Base-by-base conservation (phyloP, 2,329 filamentous ascomycete species). In the Arthrobotrys entomopaga region DNA sequence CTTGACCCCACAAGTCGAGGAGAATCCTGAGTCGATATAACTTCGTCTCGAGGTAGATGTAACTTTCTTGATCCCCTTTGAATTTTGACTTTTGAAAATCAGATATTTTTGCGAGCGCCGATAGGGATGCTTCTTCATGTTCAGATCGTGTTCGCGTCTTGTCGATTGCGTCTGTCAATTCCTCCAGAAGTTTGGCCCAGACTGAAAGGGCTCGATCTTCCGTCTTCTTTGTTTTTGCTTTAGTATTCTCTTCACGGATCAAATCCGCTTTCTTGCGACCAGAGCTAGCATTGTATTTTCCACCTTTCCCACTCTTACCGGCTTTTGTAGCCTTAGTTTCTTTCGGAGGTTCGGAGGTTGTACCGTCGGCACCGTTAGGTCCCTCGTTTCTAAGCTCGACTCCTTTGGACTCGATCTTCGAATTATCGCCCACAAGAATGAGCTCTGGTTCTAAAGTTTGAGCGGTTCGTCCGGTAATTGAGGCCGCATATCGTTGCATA, bases 401-500 rank as follows among this genome's bases (percentile, higher is more conserved):
- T 29, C 7, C 26, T 22, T 58, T 69, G 7, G 4, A 63, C 24
- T 52, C 71, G 77, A 38, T 67, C 73, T 72, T 71, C 56, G n/a
- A 52, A 38, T n/a, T 63, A 67, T 73, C 79, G 59, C 80, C 72
- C 19, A 86, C 84, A 0, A 89, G 85, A 56, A 92, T 86, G 2
- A 83, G 86, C 79, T 91, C 88, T 0, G 88, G 88, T 22, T 89
- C 84, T 3, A 91, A 83, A 1, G 82, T 82, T 76, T 88, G 90
- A 2, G 89, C 89, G 1, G 84, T 83, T 0, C 87, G 83, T 66
- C 88, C 89, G 0, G 88, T 90, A 53, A 92, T 82, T 80, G 89
- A 91, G 11, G 88, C 88, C 1, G 90, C 88, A 79, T 92, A 93
- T 0, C 84, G 83, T 26, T 85, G 84, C 81, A 90, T 90, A 70